Evolutionary conservation across 2,329 filamentous ascomycete species (phyloP), one percentile per base, ranked within the genome.

Genomic region (Endothia cerciana): DNA sequence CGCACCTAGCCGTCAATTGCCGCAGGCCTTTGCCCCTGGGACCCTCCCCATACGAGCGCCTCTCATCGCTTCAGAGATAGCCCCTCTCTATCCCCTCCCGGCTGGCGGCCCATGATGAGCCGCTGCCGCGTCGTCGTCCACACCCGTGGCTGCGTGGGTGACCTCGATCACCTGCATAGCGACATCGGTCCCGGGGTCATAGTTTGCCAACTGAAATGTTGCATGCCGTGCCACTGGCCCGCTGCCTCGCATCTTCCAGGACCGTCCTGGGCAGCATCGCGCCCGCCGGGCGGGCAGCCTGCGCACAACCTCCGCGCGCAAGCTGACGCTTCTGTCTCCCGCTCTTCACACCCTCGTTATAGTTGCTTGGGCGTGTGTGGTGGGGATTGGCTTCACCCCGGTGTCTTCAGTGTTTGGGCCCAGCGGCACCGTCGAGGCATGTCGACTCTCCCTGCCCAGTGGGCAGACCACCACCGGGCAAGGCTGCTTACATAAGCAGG

Each of bases 1-100:
- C 57, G 57, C 17, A 2, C n/a, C 7, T 47, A 60, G 25, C 57
- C 57, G 57, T 4, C 40, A 47, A 38, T 60, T 38, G 36, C 55
- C 55, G 55, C 55, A 1, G 41, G 15, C 41, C 57, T n/a, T 47
- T 15, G 25, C 17, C 57, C 57, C 40, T 60, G 17, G 36, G n/a
- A n/a, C n/a, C 10, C 13, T 15, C 17, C 38, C 38, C 10, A 43
- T 58, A 43, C 36, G 56, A 43, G n/a, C 38, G 17, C 28, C 17
- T 33, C 36, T 45, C 57, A 15, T 45, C 38, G 40, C 40, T 30
- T n/a, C 40, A 10, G 56, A 19, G 11, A 22, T 15, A 5, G 33
- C 33, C 33, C 10, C 33, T 10, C 4, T 36, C 33, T 36, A 36
- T 36, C 33, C 33, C 10, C 33, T 36, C 33, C n/a, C n/a, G n/a